These are phyloP conservation scores for Chlorella sp. DNA, from an alignment of 139 green algal genomes.

Conservation along the genomic window DNA sequence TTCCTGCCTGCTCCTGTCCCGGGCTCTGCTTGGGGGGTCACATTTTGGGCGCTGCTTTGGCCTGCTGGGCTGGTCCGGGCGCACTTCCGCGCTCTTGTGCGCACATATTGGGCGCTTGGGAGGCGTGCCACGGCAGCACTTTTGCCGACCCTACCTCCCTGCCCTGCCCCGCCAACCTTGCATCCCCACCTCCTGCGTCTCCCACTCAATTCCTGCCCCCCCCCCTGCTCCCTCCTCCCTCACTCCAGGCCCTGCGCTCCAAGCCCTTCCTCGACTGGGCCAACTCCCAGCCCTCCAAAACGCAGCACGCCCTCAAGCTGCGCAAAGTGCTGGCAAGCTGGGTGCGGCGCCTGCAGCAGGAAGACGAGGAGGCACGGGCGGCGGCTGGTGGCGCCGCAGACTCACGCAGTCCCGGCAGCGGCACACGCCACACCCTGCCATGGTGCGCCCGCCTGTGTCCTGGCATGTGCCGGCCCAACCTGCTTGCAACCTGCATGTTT, in stretches of 20 bases:
- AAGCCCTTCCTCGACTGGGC: slow-evolving; percentile 8
- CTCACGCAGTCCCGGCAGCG: background rate
- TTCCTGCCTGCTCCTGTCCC: too few relatives aligned
- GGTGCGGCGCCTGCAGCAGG: background rate
- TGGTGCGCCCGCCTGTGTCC: background rate
- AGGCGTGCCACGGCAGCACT: too few relatives aligned
- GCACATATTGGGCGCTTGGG: too few relatives aligned
- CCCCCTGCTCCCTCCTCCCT: background rate
- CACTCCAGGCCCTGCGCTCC: slow-evolving; percentile 1
- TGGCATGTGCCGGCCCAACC: background rate
- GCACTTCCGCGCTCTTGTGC: too few relatives aligned
- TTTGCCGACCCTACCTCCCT: too few relatives aligned
- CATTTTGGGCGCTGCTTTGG: too few relatives aligned
- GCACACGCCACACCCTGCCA: background rate
- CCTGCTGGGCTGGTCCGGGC: too few relatives aligned
- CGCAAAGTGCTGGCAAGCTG: background rate
- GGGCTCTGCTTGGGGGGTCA: too few relatives aligned
- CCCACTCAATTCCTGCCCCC: background rate
- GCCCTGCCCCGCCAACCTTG: background rate
- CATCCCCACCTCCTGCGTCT: background rate
- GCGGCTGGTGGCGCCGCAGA: background rate
- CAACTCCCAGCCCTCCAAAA: background rate
- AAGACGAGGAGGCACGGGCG: background rate
- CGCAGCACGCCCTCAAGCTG: background rate
- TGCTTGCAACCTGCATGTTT: too few relatives aligned